Base-by-base conservation (phyloP, 2,329 filamentous ascomycete species). In the Microdochium trichocladiopsis region DNA sequence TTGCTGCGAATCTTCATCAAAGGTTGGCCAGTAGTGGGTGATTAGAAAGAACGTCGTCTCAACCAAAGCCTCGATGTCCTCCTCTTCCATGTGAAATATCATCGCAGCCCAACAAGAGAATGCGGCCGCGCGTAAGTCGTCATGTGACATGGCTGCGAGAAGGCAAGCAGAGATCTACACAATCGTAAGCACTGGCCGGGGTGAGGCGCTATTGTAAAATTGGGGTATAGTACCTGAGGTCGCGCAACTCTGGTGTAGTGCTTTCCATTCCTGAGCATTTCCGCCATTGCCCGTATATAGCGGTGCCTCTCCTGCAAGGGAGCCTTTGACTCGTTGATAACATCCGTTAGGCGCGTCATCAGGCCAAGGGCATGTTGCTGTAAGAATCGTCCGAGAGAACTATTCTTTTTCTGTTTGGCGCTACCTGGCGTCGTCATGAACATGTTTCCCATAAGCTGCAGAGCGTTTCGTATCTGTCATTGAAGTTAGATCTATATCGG, bases 41-140 rank as follows among this genome's bases (percentile, higher is more conserved):
- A 97, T 84, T 41, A 96, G 82, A 51, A 92, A 91, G 58, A 97
- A 90, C 0, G 92, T 95, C 53, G 93, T 91, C 64, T 96, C 91
- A 9, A 97, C 74, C 36, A 96, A 78, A 24, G 83, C 77, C 57
- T 87, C 85, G 5, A 96, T 77, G 62, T 96, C 92, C 23, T 91
- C 86, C 52, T 86, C 84, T 10, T 86, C 85, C 48, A 97, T 77
- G 50, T 85, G 81, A 25, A 72, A 79, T 18, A 97, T 78, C 71
- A 99, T 84, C 9, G 84, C 79, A 24, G 83, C 79, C 94, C 94
- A 99, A 49, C 91, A 90, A 3, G 80, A 82, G 61, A 97, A 92
- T 2, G 91, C 89, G 25, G 83, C 76, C 55, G 90, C 79, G 55
- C 90, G 84, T n/a, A 99, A 76, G 48, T 86, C 80, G 47, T 84